Evolutionary conservation across 352 stramenopile species (phyloP), one percentile per base, ranked within the genome.

Genomic region (Phytophthora palmivora): DNA sequence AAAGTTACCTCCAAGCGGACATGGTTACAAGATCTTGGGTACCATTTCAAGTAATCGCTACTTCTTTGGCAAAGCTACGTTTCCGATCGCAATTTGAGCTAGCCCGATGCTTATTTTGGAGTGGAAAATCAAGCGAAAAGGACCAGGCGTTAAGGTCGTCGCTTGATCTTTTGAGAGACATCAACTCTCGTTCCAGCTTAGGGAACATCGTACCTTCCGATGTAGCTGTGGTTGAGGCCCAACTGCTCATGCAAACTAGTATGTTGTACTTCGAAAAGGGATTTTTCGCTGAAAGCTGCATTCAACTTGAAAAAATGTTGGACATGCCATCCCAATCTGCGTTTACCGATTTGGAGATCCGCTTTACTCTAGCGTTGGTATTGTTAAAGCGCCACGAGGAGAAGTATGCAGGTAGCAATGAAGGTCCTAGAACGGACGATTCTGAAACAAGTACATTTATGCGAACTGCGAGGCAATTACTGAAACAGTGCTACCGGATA

Each of bases 201-300:
- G n/a, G n/a, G n/a, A n/a, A 10, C 14, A 36, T 11, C n/a, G n/a
- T 22, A 26, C 4, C 21, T 21, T 18, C 6, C 14, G 50, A 37
- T 49, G 36, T 33, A 54, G 21, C 48, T 2, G 26, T 62, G 4
- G 6, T 62, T 7, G 28, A 68, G 36, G 67, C 58, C 2, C 55
- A 82, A 6, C 42, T 90, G 12, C 32, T 80, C 10, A 79, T 90
- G 63, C 57, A 71, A 4, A 76, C 54, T 21, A 62, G 65, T 11
- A 84, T 86, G 72, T 47, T 90, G 1, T 63, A 67, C 42, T 70
- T 79, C n/a, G 54, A 79, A 22, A 60, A 68, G 24, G 28, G n/a
- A 5, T 45, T 66, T 14, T 41, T 60, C 14, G 15, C 18, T 26
- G 42, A 22, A 19, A 68, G 74, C 16, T 78, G 36, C 19, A 12